Conservation (phyloP, 2,329 filamentous ascomycete genomes). For the Pseudopyricularia cyperi region DNA sequence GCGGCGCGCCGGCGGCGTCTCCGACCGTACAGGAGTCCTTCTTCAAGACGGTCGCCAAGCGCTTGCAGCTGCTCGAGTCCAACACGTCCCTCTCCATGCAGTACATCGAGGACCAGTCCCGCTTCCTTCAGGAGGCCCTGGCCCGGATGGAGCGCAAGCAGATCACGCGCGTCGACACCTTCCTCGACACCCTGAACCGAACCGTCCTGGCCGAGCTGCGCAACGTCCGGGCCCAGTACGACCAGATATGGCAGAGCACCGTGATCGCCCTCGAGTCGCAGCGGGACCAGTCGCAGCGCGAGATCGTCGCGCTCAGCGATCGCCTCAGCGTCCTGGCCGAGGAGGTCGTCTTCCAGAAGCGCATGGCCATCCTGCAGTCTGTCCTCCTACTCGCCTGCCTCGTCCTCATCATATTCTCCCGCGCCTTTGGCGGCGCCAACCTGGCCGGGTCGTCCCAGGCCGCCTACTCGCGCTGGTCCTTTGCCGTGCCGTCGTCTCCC, state of each 20-base stretch:
- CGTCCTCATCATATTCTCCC: constrained; percentile 71
- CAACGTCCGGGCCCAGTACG: constrained; percentile 72
- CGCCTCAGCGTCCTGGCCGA: constrained; percentile 85
- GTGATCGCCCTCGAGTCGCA: constrained; percentile 84
- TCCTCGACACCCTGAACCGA: constrained; percentile 72
- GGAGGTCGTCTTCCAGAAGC: constrained; percentile 75
- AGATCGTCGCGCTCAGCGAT: constrained; percentile 68
- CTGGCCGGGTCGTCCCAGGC: constrained; percentile 7
- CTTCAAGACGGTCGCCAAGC: constrained; percentile 92
- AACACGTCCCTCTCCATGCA: constrained; percentile 88
- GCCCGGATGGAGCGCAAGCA: constrained; percentile 79
- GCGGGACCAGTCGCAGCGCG: constrained; percentile 68
- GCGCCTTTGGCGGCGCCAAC: constrained; percentile 25
- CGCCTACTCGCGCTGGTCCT: constrained; percentile 9
- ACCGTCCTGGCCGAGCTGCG: constrained; percentile 75
- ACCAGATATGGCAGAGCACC: constrained; percentile 93
- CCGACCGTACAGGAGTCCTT: constrained; percentile 94
- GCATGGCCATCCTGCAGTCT: constrained; percentile 87
- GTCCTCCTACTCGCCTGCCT: constrained; percentile 78
- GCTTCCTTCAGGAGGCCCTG: constrained; percentile 77
- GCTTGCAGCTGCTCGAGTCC: constrained; percentile 77
- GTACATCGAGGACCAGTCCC: constrained; percentile 94
- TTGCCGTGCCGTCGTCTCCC: constrained; percentile 15
- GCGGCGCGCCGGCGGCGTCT: constrained; percentile 31
- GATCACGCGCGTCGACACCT: constrained; percentile 66